Conservation (phyloP, 2,329 filamentous ascomycete genomes). For the Epicoccum nigrum region DNA sequence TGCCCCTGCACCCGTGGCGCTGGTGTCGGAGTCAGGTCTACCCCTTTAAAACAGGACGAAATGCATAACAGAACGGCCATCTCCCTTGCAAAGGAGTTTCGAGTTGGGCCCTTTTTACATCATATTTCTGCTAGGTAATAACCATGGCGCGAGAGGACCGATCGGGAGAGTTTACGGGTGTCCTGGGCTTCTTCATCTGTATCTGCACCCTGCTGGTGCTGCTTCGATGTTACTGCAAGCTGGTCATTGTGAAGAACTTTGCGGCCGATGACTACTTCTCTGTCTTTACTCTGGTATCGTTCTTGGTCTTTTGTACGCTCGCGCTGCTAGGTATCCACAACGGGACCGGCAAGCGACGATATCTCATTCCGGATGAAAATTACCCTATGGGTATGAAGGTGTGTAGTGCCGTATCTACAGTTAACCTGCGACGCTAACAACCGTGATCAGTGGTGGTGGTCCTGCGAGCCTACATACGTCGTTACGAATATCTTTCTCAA, state of each 20-base stretch:
- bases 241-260: constrained; percentile 25
- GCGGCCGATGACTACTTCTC: constrained; percentile 25
- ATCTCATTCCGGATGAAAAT: constrained; percentile 21
- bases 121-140: neutral
- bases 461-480: constrained; percentile 24
- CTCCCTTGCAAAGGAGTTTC: neutral
- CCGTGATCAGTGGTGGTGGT: constrained; percentile 23
- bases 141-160: constrained; percentile 23
- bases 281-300: constrained; percentile 23
- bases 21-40: neutral
- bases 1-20: constrained; percentile 1
- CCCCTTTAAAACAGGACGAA: neutral
- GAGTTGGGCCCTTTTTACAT: neutral
- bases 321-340: constrained; percentile 19
- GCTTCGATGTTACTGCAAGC: constrained; percentile 25
- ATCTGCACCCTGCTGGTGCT: constrained; percentile 20
- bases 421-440: neutral
- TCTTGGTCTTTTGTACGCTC: constrained; percentile 21
- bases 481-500: constrained; percentile 16
- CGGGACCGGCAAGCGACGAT: constrained; percentile 24
- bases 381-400: constrained; percentile 25
- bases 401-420: neutral
- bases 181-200: constrained; percentile 25
- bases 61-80: neutral
- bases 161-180: constrained; percentile 21